phyloP scores from a whole-genome alignment of 1,284 basidiomycete genomes.

The Cutaneotrichosporon sp. region DNA sequence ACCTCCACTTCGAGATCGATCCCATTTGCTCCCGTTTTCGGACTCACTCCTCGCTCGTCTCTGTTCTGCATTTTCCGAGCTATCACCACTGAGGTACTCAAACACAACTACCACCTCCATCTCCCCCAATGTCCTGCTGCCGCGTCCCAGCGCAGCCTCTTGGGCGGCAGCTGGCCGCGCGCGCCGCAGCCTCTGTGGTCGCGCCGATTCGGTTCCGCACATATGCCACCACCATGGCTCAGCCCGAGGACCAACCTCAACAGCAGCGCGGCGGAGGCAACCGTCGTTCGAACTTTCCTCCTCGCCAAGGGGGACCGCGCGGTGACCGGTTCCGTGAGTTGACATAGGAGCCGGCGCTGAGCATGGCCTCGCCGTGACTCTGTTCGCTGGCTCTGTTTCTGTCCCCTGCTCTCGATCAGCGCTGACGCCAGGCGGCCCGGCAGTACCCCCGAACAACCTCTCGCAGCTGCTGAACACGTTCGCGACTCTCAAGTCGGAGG shows the following conservation, averaged over 20 bases:
- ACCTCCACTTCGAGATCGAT: too few relatives aligned
- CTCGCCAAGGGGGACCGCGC: too few relatives aligned
- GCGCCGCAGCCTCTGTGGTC: neutral
- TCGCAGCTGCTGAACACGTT: constrained; percentile 26
- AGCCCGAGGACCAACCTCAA: neutral
- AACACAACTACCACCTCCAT: neutral
- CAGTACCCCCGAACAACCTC: constrained; percentile 5
- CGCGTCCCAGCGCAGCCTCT: constrained; percentile 9
- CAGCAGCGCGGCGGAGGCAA: neutral
- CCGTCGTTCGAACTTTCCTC: too few relatives aligned
- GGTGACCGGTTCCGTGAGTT: too few relatives aligned
- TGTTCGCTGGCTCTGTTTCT: neutral
- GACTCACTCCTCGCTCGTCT: neutral
- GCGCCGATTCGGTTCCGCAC: neutral
- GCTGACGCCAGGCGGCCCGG: constrained; percentile 1
- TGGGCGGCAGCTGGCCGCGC: constrained; percentile 1
- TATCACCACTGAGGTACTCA: neutral
- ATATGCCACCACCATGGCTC: neutral
- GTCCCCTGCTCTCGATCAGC: too few relatives aligned
- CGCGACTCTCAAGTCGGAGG: constrained; percentile 17
- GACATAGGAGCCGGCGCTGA: too few relatives aligned
- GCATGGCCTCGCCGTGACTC: neutral
- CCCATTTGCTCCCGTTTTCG: constrained; percentile 5
- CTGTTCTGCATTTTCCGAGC: constrained; percentile 5
- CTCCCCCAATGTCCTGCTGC: constrained; percentile 8